Percentiles rank a stretch among this genome's conserved stretches.
These are phyloP conservation scores for Sarocladium kiliense DNA, from an alignment of 2,329 filamentous ascomycete genomes.

Conservation along the genomic window DNA sequence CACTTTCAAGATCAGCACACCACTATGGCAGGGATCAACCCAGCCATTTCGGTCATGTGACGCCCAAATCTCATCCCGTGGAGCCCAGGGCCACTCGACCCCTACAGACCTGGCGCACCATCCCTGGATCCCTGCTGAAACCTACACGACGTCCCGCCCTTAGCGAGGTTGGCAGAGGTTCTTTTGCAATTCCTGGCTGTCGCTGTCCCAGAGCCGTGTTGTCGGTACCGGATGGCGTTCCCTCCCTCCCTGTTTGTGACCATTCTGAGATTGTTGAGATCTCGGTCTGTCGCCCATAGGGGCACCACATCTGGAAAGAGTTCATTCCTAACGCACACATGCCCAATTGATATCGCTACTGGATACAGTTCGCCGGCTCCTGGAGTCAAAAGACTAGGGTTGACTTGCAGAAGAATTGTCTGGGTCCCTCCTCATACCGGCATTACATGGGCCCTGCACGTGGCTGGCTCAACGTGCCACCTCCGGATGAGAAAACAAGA, in stretches of 20 bases:
- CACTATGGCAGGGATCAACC: not conserved
- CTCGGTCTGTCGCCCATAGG: too few species aligned
- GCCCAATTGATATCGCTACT: too few species aligned
- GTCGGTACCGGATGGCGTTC: not conserved
- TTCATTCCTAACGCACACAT: too few species aligned
- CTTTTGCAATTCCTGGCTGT: not conserved
- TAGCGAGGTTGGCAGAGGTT: constrained; percentile 2
- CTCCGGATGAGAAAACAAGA: not conserved
- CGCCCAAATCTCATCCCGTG: not conserved
- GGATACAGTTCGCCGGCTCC: too few species aligned
- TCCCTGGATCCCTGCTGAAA: constrained; percentile 1
- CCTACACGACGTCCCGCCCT: not conserved
- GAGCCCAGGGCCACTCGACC: not conserved
- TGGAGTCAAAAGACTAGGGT: not conserved
- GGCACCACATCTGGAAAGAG: too few species aligned
- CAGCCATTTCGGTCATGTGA: not conserved
- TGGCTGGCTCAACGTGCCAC: not conserved
- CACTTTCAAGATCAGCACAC: not conserved
- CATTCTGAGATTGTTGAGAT: too few species aligned
- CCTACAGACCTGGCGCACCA: not conserved
- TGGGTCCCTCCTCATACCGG: not conserved
- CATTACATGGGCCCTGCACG: not conserved
- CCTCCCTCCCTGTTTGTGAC: too few species aligned
- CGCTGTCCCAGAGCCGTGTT: constrained; percentile 5
- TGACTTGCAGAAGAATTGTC: not conserved